Percentiles rank a stretch among this genome's conserved stretches.
phyloP scores from a whole-genome alignment of 108 stramenopile species.

The Pseudonitzschia pungens region DNA sequence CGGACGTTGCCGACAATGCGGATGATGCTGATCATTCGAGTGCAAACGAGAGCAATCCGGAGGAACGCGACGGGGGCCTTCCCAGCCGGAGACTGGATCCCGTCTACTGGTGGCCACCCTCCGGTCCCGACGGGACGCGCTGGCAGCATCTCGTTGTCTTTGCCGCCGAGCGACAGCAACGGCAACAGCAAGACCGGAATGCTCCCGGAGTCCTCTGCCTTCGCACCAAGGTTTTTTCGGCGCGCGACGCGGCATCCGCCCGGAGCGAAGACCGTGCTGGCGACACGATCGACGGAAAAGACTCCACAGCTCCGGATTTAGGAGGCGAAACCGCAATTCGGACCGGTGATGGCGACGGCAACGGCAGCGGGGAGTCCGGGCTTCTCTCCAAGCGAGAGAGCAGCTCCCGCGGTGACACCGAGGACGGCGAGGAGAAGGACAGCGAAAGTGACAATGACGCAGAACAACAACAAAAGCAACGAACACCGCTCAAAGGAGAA shows the following conservation, averaged over 20 bases:
- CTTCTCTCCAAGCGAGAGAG: background rate
- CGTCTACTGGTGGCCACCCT: slow-evolving; percentile 10
- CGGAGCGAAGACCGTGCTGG: too few relatives aligned
- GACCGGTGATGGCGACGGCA: too few relatives aligned
- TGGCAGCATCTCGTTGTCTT: background rate
- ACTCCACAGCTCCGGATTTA: too few relatives aligned
- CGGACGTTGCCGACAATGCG: background rate
- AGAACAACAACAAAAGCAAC: background rate
- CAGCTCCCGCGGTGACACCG: background rate
- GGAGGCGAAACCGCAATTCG: too few relatives aligned
- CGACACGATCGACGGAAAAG: too few relatives aligned
- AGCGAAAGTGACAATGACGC: background rate
- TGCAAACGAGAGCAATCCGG: too few relatives aligned
- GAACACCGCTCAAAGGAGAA: background rate
- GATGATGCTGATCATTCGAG: background rate
- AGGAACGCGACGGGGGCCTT: background rate
- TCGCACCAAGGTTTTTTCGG: background rate
- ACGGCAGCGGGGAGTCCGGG: too few relatives aligned
- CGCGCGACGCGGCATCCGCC: background rate
- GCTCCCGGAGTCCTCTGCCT: background rate
- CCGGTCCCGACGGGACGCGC: background rate
- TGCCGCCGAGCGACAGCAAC: background rate
- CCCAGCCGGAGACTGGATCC: background rate
- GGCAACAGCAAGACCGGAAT: background rate
- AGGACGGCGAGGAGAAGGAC: background rate